phyloP scores from a whole-genome alignment of 1,139 yeast species.

The Yamadazyma aaseri region DNA sequence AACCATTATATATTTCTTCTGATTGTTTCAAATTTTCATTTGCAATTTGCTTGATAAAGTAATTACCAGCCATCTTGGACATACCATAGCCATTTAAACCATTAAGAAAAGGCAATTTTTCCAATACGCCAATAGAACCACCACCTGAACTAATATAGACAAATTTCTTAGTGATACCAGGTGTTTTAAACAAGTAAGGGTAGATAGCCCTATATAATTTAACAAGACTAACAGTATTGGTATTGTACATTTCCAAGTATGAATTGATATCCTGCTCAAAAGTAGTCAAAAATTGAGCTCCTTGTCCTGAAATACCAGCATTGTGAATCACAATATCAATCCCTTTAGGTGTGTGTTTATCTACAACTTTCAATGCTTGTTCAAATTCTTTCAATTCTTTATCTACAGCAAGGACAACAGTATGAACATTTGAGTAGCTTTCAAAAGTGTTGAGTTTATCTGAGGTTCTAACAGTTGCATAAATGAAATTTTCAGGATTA shows the following conservation, averaged over 20 bases:
- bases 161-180: slow-evolving; percentile 20
- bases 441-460: slow-evolving; percentile 3
- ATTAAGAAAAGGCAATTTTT: not conserved
- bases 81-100: slow-evolving; percentile 5
- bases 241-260: not conserved
- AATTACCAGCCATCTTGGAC: slow-evolving; percentile 5
- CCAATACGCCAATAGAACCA: slow-evolving; percentile 19
- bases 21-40: slow-evolving; percentile 26
- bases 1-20: slow-evolving; percentile 26
- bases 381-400: not conserved
- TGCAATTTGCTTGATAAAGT: slow-evolving; percentile 5
- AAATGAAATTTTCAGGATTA: slow-evolving; percentile 3
- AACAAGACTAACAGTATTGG: slow-evolving; percentile 30
- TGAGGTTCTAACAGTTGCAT: slow-evolving; percentile 7
- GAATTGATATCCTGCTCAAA: slow-evolving; percentile 3
- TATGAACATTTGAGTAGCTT: slow-evolving; percentile 5
- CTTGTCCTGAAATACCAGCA: slow-evolving; percentile 3
- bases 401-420: slow-evolving; percentile 4
- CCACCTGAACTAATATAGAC: slow-evolving; percentile 23
- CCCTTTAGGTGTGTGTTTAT: slow-evolving; percentile 4
- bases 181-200: slow-evolving; percentile 17
- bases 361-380: slow-evolving; percentile 5
- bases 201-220: slow-evolving; percentile 24
- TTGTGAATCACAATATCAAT: slow-evolving; percentile 8
- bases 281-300: not conserved